Evolutionary conservation across 768 basidiomycete genomes (phyloP), one percentile per base, ranked within the genome.

Genomic region (Daedaleopsis sinensis): DNA sequence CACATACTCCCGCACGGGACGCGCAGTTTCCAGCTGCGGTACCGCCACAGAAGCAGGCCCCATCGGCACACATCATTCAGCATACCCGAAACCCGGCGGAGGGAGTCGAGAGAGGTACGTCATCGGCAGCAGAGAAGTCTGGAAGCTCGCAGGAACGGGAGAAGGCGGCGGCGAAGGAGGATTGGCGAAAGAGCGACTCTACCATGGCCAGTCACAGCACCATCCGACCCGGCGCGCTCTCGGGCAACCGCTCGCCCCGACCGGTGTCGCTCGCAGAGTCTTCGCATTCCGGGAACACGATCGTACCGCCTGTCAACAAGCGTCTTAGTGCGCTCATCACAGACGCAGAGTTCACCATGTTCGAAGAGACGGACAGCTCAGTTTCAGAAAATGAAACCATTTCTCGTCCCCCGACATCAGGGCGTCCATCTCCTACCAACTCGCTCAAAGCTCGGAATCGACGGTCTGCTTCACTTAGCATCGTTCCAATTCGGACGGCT

Each of bases 191-290:
- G 75, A 91, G 90, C 66, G 91, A 93, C 73, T 87, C 91, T 7
- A 91, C 90, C n/a, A 84, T 88, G 70, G 70, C 70, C 38, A 88
- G 89, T 68, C 86, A 88, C 69, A 83, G 83, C 63, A 92, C 90
- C 19, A 83, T 90, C 58, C 83, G 89, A 35, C 83, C 86, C 38
- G 70, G 73, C 16, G 78, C 83, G 13, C 75, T 78, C 36, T 67
- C 71, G 4, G 68, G 76, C 15, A 70, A 68, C 37, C 79, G 79
- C 37, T 81, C 81, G 27, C 77, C 87, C 2, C 81, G 91, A 16
- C 91, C 91, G 4, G 88, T 90, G 36, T 93, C 91, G 10, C 83
- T 88, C 74, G 89, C 89, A 10, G 90, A 91, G 62, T 91, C 89
- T 0, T 76, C 90, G 56, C 88, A 90, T 52, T 91, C 89, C 8